phyloP scores from a whole-genome alignment of 2,329 filamentous ascomycete species.

The Meredithiella fracta region DNA sequence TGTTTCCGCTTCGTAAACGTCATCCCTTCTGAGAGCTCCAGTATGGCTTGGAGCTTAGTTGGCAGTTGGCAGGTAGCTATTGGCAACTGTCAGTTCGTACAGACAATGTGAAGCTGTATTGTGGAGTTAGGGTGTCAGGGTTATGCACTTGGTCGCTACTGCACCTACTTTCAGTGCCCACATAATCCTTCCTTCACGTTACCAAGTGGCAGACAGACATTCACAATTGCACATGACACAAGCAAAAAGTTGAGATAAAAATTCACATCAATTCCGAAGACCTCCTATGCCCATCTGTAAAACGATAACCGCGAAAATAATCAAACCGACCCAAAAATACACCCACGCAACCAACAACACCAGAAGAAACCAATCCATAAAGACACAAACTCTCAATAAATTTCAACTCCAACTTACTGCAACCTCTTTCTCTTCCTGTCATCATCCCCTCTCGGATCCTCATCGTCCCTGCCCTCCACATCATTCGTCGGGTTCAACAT shows the following conservation, averaged over 20 bases:
- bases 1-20: background rate
- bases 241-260: background rate
- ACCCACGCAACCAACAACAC: background rate
- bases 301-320: too few species aligned
- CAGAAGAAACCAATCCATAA: too few species aligned
- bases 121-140: background rate
- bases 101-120: too few species aligned
- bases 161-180: too few species aligned
- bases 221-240: constrained; percentile 4
- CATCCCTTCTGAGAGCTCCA: background rate
- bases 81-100: too few species aligned
- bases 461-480: constrained; percentile 31
- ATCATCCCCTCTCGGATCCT: constrained; percentile 40
- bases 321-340: too few species aligned
- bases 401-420: too few species aligned
- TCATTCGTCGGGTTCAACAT: constrained; percentile 45
- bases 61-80: background rate
- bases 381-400: background rate
- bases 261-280: background rate
- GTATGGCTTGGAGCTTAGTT: background rate
- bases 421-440: constrained; percentile 47
- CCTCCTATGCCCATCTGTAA: too few species aligned
- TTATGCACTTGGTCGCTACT: too few species aligned
- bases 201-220: too few species aligned
- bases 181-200: too few species aligned